A percentile compares a stretch with the other conserved stretches of the same genome.
Evolutionary conservation across 768 basidiomycete genomes (phyloP).

Genomic region (Pleurotus tuoliensis): DNA sequence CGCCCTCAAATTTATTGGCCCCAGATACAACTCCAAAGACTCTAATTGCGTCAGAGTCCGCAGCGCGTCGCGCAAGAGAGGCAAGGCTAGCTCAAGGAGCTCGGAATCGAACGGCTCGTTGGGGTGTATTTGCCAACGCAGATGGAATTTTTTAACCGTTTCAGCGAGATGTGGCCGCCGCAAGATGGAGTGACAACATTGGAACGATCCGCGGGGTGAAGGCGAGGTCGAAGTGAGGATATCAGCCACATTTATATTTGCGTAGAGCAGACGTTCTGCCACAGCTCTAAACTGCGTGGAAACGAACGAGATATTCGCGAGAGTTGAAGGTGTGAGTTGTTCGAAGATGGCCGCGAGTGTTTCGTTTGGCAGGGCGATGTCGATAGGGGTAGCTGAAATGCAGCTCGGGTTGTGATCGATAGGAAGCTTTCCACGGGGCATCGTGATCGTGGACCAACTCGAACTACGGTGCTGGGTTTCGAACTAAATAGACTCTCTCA

Average conservation of each 20-base stretch:
- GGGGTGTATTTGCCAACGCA: slow-evolving; percentile 50
- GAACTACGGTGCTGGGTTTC: slow-evolving; percentile 9
- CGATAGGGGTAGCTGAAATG: slow-evolving; percentile 7
- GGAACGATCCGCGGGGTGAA: slow-evolving; percentile 36
- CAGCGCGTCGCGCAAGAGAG: slow-evolving; percentile 34
- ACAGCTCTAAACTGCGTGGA: slow-evolving; percentile 47
- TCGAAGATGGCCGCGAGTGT: slow-evolving; percentile 47
- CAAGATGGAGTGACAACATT: slow-evolving; percentile 51
- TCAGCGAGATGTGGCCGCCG: slow-evolving; percentile 42
- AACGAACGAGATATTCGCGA: slow-evolving; percentile 39
- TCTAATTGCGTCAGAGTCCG: slow-evolving; percentile 39
- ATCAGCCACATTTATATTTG: slow-evolving; percentile 47
- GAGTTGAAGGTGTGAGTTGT: slow-evolving; percentile 29
- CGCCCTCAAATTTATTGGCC: slow-evolving; percentile 35
- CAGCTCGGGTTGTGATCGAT: background rate
- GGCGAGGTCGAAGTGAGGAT: slow-evolving; percentile 36
- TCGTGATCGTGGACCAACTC: background rate
- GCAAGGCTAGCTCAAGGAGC: slow-evolving; percentile 34
- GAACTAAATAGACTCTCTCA: slow-evolving; percentile 7
- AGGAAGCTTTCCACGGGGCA: background rate
- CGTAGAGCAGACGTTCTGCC: slow-evolving; percentile 58
- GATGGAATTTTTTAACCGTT: slow-evolving; percentile 39
- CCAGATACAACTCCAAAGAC: slow-evolving; percentile 51
- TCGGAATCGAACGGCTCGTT: slow-evolving; percentile 21
- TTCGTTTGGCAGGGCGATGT: slow-evolving; percentile 49